Evolutionary conservation across 1,284 basidiomycete species (phyloP).

Genomic region (Porogramme epimiltina): DNA sequence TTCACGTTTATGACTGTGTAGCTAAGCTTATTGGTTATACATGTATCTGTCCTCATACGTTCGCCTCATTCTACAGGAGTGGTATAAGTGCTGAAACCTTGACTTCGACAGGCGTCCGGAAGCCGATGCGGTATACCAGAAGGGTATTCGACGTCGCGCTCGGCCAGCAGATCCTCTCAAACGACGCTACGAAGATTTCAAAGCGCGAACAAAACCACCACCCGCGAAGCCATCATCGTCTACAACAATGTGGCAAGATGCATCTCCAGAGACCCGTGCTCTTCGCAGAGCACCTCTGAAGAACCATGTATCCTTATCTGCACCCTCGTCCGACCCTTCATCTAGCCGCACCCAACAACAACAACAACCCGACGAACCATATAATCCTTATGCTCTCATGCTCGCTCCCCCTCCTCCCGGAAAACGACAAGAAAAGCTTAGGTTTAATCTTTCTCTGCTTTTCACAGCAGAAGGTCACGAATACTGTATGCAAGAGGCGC

Average conservation of each 20-base stretch:
- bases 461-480: slow-evolving; percentile 70
- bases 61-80: too few species aligned
- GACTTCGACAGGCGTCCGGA: slow-evolving; percentile 41
- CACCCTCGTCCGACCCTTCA: too few species aligned
- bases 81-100: too few species aligned
- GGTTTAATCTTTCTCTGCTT: slow-evolving; percentile 66
- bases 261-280: slow-evolving; percentile 36
- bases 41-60: too few species aligned
- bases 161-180: slow-evolving; percentile 87
- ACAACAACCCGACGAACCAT: slow-evolving; percentile 1
- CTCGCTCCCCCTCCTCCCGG: slow-evolving; percentile 65
- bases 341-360: too few species aligned
- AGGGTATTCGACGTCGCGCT: slow-evolving; percentile 83
- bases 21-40: too few species aligned
- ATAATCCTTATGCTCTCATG: slow-evolving; percentile 65
- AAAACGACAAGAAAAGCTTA: slow-evolving; percentile 68
- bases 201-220: slow-evolving; percentile 39
- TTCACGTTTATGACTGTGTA: too few species aligned
- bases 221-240: slow-evolving; percentile 27
- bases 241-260: slow-evolving; percentile 28
- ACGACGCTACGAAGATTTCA: slow-evolving; percentile 82
- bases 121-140: slow-evolving; percentile 82
- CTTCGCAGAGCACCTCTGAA: slow-evolving; percentile 60
- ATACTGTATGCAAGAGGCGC: slow-evolving; percentile 74
- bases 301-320: slow-evolving; percentile 46